Evolutionary conservation across 2,329 filamentous ascomycete genomes (phyloP).

Genomic region (Pestalotiopsis sp.): DNA sequence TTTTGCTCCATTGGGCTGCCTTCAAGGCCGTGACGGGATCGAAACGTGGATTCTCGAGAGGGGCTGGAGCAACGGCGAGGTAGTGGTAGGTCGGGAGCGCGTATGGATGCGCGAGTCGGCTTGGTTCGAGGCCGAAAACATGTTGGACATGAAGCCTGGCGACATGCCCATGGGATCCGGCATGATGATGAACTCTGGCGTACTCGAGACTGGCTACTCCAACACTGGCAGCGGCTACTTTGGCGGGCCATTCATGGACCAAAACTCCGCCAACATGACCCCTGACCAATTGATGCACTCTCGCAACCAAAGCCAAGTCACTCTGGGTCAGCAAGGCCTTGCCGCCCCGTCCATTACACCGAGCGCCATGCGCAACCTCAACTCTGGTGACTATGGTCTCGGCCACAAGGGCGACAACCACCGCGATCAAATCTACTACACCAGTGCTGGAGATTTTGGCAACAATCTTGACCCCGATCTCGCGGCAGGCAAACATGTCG

Average conservation of each 20-base stretch:
- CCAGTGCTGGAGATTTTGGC: conserved; percentile 67
- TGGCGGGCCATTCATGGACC: conserved; percentile 59
- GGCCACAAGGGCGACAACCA: conserved; percentile 82
- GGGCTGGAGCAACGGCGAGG: conserved; percentile 98
- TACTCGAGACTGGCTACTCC: conserved; percentile 75
- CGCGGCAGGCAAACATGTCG: conserved; percentile 75
- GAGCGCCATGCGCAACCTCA: conserved; percentile 57
- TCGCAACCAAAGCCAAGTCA: conserved; percentile 51
- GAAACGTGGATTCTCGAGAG: conserved; percentile 93
- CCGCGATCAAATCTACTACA: conserved; percentile 76
- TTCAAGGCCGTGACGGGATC: conserved; percentile 87
- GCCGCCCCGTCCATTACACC: conserved; percentile 61
- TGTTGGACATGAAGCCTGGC: conserved; percentile 84
- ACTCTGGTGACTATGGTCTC: conserved; percentile 83
- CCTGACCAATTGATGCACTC: conserved; percentile 71
- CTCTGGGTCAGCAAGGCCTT: conserved; percentile 39
- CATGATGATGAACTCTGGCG: conserved; percentile 43
- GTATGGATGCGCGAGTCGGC: conserved; percentile 93
- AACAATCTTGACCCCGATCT: conserved; percentile 76
- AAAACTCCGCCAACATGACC: conserved; percentile 63
- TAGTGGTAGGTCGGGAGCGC: conserved; percentile 85
- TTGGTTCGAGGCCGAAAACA: conserved; percentile 98
- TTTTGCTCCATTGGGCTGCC: conserved; percentile 82
- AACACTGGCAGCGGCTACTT: conserved; percentile 72
- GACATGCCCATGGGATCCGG: conserved; percentile 32